A percentile compares a stretch with the other conserved stretches of the same genome.
Conservation (phyloP, 495 filamentous ascomycete genomes). For the Terfezia claveryi region DNA sequence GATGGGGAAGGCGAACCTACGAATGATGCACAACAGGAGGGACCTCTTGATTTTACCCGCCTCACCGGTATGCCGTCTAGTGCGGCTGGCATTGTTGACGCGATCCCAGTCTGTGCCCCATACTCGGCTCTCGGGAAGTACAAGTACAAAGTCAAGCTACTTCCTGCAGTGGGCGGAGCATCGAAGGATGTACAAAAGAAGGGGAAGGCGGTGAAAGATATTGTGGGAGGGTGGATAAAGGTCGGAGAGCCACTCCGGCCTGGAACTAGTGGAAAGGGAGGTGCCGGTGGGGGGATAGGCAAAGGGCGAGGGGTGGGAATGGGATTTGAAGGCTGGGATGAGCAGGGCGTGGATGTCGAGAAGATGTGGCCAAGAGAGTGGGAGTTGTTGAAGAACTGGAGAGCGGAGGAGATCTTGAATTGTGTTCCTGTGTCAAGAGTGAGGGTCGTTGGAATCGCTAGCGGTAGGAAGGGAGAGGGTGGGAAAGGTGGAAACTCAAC, state of each 20-base stretch:
- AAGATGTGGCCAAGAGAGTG: conserved; percentile 40
- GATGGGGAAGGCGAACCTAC: conserved; percentile 28
- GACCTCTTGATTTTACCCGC: conserved; percentile 57
- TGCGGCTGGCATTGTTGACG: conserved; percentile 32
- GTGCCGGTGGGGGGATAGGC: conserved; percentile 39
- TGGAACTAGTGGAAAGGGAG: conserved; percentile 27
- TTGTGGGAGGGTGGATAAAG: conserved; percentile 21
- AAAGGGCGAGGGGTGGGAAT: conserved; percentile 59
- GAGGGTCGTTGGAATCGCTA: conserved; percentile 39
- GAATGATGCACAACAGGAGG: conserved; percentile 34
- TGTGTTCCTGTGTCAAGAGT: conserved; percentile 68
- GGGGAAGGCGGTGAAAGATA: conserved; percentile 82
- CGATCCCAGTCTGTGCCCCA: conserved; percentile 71
- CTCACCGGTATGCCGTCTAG: conserved; percentile 67
- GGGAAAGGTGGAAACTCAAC: conserved; percentile 28
- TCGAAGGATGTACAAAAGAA: conserved; percentile 39
- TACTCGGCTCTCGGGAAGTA: conserved; percentile 56
- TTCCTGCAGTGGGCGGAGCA: conserved; percentile 39
- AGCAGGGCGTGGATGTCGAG: conserved; percentile 51
- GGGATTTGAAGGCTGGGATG: conserved; percentile 53
- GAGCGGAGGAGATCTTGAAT: conserved; percentile 23
- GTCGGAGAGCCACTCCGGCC: neutral
- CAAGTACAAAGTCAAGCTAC: conserved; percentile 82
- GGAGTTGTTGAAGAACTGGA: conserved; percentile 36
- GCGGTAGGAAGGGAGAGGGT: conserved; percentile 23